Evolutionary conservation across 768 basidiomycete genomes (phyloP).

Genomic region (Sarcomyxa edulis): DNA sequence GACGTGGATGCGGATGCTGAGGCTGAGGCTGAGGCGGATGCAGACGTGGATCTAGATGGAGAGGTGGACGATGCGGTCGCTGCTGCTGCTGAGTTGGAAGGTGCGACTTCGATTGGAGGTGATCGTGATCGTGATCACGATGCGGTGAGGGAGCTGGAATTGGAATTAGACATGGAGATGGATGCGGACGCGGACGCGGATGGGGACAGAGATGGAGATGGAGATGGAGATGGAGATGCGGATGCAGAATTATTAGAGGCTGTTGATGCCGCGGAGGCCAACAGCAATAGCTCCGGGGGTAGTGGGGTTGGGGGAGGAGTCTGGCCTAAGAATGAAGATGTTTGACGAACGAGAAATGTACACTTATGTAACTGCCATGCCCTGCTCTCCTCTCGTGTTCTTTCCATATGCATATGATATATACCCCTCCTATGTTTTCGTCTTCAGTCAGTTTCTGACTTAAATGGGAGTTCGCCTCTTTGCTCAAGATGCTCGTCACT

Average conservation of each 20-base stretch:
- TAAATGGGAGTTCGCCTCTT: too few species aligned
- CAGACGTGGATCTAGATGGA: slow-evolving; percentile 14
- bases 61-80: slow-evolving; percentile 12
- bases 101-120: slow-evolving; percentile 9
- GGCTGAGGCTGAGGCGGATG: slow-evolving; percentile 11
- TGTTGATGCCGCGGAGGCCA: slow-evolving; percentile 43
- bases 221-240: slow-evolving; percentile 25
- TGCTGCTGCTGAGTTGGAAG: slow-evolving; percentile 13
- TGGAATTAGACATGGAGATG: slow-evolving; percentile 7
- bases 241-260: slow-evolving; percentile 48
- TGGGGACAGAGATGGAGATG: slow-evolving; percentile 29
- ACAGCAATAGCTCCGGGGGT: slow-evolving; percentile 24
- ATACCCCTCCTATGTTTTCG: too few species aligned
- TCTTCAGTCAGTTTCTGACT: too few species aligned
- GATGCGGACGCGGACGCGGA: slow-evolving; percentile 14
- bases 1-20: slow-evolving; percentile 18
- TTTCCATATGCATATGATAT: too few species aligned
- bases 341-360: too few species aligned
- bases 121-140: slow-evolving; percentile 5
- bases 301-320: slow-evolving; percentile 17
- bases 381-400: too few species aligned
- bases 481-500: too few species aligned
- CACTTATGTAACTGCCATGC: too few species aligned
- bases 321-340: slow-evolving; percentile 16
- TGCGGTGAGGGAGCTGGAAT: not conserved